Base-by-base conservation (phyloP, 2,329 filamentous ascomycete genomes). In the Orbilia oligospora region DNA sequence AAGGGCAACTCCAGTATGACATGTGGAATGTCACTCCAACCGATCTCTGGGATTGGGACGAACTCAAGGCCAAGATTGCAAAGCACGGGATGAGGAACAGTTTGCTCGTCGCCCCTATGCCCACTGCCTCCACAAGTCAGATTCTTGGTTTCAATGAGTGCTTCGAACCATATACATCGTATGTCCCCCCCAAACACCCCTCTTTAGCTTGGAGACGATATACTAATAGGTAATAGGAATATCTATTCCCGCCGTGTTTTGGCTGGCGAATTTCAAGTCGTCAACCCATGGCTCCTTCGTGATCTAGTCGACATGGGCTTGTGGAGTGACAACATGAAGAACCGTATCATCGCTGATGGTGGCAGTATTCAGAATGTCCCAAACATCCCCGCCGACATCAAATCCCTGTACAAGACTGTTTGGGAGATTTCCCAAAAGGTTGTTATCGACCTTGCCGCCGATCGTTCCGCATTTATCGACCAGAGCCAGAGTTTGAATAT, bases 311-410 rank as follows among this genome's bases (percentile, higher is more conserved):
- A 99, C 84, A 93, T 97, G 87, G 96, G 96, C 79, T 89, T 99
- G 53, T 99, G 96, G 96, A 97, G 95, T 58, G 95, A 99, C 86
- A 93, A 94, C 87, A 99, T 99, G 96, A 99, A 99, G 91, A 99
- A 99, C 88, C 94, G 96, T 83, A 99, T 99, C 88, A 99, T 99
- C 83, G 92, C 96, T 73, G 95, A 97, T 80, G 93, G 93, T 81
- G 96, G 96, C 81, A 98, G 95, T 20, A 92, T 99, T 71, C 96
- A 98, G 86, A 95, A 96, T 86, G 95, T 99, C 80, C 93, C 95
- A 84, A 98, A 97, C 86, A 97, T 99, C 80, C 95, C 96, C 14
- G 90, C 92, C 36, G 96, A 99, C 82, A 92, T 97, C 88, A 99
- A 99, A 88, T 91, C 91, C 46, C 89, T 99, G 5, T 99, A 99